phyloP scores from a whole-genome alignment of 768 basidiomycete genomes.

The Kockovaella imperatae region DNA sequence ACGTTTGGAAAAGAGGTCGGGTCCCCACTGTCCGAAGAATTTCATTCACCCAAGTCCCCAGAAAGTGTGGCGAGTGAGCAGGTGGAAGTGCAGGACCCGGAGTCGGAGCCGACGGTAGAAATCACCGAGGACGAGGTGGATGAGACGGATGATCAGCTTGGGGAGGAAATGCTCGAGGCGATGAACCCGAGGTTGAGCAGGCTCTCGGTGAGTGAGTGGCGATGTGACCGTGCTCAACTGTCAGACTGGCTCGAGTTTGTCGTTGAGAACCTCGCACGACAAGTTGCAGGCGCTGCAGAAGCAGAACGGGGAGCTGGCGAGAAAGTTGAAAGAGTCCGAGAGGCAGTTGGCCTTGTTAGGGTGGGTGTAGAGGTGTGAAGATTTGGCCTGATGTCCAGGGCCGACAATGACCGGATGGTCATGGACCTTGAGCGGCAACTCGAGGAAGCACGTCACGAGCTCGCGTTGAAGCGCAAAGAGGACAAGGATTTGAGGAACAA shows the following conservation, averaged over 20 bases:
- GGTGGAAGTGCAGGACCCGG: constrained; percentile 8
- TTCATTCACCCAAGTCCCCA: constrained; percentile 26
- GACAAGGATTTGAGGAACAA: constrained; percentile 86
- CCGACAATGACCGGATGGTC: constrained; percentile 68
- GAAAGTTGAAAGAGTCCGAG: constrained; percentile 70
- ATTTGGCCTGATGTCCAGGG: constrained; percentile 14
- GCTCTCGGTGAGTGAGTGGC: constrained; percentile 19
- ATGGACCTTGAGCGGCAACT: constrained; percentile 68
- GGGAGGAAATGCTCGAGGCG: constrained; percentile 5
- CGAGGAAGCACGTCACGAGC: constrained; percentile 69
- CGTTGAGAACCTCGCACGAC: constrained; percentile 61
- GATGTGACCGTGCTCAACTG: neutral
- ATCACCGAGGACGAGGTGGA: constrained; percentile 21
- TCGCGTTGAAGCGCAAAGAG: constrained; percentile 72
- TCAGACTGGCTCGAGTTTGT: constrained; percentile 54
- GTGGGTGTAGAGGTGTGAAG: constrained; percentile 12
- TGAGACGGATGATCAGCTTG: constrained; percentile 16
- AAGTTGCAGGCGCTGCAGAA: constrained; percentile 65
- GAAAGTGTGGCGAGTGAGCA: constrained; percentile 15
- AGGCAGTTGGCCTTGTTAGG: constrained; percentile 52
- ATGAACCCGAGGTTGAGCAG: constrained; percentile 24
- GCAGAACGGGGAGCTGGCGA: constrained; percentile 63
- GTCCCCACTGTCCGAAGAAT: constrained; percentile 20
- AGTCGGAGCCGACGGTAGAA: constrained; percentile 1
- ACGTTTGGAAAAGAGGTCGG: constrained; percentile 5